Percentiles rank a stretch among this genome's conserved stretches.
These are phyloP conservation scores for Chaetomium cochliodes DNA, from an alignment of 495 filamentous ascomycete genomes.

Conservation along the genomic window DNA sequence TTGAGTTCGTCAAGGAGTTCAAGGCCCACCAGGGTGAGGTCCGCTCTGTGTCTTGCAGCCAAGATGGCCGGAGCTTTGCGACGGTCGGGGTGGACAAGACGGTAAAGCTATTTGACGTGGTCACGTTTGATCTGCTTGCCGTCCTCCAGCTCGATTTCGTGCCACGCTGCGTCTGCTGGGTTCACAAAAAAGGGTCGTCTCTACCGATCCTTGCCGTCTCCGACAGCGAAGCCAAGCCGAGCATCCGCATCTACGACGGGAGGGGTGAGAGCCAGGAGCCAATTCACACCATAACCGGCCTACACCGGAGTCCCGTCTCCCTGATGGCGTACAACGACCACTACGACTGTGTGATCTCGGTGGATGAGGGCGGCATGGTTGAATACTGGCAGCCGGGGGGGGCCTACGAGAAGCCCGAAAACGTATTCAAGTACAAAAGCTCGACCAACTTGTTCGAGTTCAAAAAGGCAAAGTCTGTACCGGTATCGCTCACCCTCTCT, in stretches of 20 bases:
- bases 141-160: conserved; percentile 72
- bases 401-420: conserved; percentile 84
- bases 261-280: conserved; percentile 74
- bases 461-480: conserved; percentile 87
- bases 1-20: conserved; percentile 99
- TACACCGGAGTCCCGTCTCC: conserved; percentile 77
- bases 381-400: conserved; percentile 90
- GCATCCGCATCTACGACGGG: conserved; percentile 83
- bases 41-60: conserved; percentile 73
- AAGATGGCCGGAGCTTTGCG: conserved; percentile 91
- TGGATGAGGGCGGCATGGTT: conserved; percentile 88
- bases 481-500: conserved; percentile 81
- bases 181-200: conserved; percentile 83
- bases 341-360: conserved; percentile 86
- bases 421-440: conserved; percentile 88
- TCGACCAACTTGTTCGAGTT: conserved; percentile 94
- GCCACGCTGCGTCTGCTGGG: conserved; percentile 86
- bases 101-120: conserved; percentile 93
- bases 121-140: conserved; percentile 86
- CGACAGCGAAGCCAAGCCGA: conserved; percentile 61
- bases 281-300: conserved; percentile 66
- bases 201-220: conserved; percentile 87
- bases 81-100: conserved; percentile 83
- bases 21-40: conserved; percentile 86
- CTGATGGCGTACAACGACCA: conserved; percentile 85